Base-by-base conservation (phyloP, 2,329 filamentous ascomycete species). In the Dactylellina leptospora region DNA sequence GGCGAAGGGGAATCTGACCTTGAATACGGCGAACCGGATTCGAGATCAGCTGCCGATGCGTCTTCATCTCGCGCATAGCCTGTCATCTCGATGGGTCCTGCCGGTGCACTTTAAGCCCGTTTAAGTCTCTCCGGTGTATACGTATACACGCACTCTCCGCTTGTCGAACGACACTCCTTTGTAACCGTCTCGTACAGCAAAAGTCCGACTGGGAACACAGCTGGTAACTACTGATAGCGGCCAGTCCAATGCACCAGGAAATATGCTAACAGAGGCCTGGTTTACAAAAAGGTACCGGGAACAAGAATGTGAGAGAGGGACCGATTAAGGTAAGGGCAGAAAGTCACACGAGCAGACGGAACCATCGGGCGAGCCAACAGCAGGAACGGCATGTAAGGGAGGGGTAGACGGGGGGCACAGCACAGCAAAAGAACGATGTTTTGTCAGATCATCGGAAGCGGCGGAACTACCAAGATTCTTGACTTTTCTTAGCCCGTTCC, bases 1-100 rank as follows among this genome's bases (percentile, higher is more conserved):
- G 68, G 47, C 68, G 68, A 72, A 55, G 68, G 68, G 68, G 59
- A 72, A 64, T 72, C 68, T 72, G 68, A 72, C 68, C 68, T 72
- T 72, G 68, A 72, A 72, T 72, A 48, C 47, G 44, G 59, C 25
- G 68, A 72, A 64, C 68, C 68, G 53, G 68, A 72, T 72, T 72
- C 68, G 68, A 72, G 68, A 72, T 72, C 68, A 72, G 68, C 51
- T 59, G 62, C 62, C 60, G 68, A 72, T 64, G 68, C 59, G 59
- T 54, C 59, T 47, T 72, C 59, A 22, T 64, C 54, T 30, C 54
- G 68, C 27, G 59, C 68, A 72, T 72, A 50, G 51, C 54, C 68
- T 64, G 68, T 50, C 68, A 72, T 72, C 68, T 72, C 68, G 68
- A 72, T 54, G 68, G 68, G 30, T 68, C 50, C 59, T 64, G 28